Base-by-base conservation (phyloP, 306 rosid genomes). In the Prunus padus region DNA sequence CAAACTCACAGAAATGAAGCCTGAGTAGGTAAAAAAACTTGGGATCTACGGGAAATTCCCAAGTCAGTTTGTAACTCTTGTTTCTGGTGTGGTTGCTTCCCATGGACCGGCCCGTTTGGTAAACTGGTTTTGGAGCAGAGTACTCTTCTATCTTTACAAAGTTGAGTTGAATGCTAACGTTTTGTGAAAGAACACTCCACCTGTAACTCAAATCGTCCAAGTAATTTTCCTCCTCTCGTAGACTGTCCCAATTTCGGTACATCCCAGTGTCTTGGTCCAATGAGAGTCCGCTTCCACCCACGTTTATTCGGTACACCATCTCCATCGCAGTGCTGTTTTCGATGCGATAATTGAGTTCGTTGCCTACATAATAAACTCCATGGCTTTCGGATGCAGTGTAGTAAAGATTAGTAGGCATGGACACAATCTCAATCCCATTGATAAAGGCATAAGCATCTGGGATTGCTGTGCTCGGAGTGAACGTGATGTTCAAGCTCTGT, bases 401-500 rank as follows among this genome's bases (percentile, higher is more conserved):
- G 40, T 33, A 33, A 33, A 33, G 40, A 33, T 33, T 33, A 8
- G 40, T 33, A 8, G 40, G 40, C 40, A 33, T 33, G 40, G 40
- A 33, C 40, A 33, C 40, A 1, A 33, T 33, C 40, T 33, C 40
- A 33, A 33, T 33, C 40, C 8, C 40, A 33, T 33, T 33, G 8
- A 33, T 0, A 1, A 33, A 33, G 1, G 40, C 40, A 33, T 33
- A 33, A 33, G 40, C 40, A 33, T 33, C 40, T 5, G 8, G 40
- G 40, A 33, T 33, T 33, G 8, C 40, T 33, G 8, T 33, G 8
- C 8, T 33, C 8, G 93, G 90, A n/a, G 40, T 70, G 76, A 90
- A 88, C 23, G 76, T 76, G 20, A 90, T 72, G 69, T 71, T 78
- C 3, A 91, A 64, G 33, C 64, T 78, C 49, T 79, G 82, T 33